Conservation (phyloP, 192 early-diverging fungal species). For the Backusella tarrabulga region DNA sequence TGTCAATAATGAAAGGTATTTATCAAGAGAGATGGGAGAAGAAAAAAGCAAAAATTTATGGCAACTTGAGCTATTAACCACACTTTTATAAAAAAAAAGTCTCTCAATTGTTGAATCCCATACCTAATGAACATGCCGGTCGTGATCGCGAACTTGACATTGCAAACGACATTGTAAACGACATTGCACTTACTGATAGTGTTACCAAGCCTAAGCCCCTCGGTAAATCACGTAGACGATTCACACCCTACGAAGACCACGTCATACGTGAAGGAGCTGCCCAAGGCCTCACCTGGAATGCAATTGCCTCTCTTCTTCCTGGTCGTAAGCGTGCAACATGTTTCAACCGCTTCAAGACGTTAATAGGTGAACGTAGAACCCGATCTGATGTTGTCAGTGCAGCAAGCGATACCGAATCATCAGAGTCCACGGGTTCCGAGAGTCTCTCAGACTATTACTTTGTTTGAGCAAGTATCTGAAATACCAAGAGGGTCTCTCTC, state of each 20-base stretch:
- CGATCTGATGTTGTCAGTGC: background rate
- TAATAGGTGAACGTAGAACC: conserved; percentile 32
- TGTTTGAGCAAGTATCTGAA: too few relatives aligned
- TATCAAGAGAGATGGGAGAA: background rate
- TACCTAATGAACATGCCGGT: too few relatives aligned
- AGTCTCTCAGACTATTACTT: background rate
- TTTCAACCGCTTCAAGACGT: conserved; percentile 31
- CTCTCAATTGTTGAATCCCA: background rate
- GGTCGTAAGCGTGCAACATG: conserved; percentile 37
- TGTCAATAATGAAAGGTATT: background rate
- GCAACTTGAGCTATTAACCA: too few relatives aligned
- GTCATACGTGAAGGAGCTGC: conserved; percentile 31
- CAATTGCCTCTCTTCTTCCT: conserved; percentile 25
- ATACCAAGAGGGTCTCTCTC: too few relatives aligned
- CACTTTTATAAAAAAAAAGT: background rate
- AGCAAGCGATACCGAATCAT: background rate
- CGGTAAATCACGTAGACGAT: conserved; percentile 32
- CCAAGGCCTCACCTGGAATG: conserved; percentile 29
- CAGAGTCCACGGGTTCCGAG: background rate
- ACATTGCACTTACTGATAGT: too few relatives aligned
- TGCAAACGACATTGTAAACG: too few relatives aligned
- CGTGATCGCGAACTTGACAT: too few relatives aligned
- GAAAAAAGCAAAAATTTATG: background rate
- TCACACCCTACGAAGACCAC: conserved; percentile 27
- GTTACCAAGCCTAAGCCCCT: background rate